Evolutionary conservation across 192 early-diverging fungal genomes (phyloP), one percentile per base, ranked within the genome.

Genomic region (Backusella psychrophila): DNA sequence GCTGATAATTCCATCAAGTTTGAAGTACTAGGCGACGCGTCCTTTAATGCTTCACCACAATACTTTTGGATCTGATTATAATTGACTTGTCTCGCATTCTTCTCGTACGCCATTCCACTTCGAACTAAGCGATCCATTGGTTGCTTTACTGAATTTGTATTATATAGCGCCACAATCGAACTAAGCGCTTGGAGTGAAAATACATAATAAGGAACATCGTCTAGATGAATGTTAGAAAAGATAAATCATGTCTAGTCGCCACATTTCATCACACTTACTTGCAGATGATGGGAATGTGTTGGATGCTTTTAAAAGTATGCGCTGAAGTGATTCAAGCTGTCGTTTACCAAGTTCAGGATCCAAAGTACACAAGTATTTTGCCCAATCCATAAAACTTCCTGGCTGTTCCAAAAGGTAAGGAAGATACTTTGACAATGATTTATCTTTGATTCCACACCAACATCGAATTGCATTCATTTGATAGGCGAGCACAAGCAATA

Each of bases 381-480:
- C 82, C 85, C 87, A 88, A 4, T 88, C 85, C 56, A 80, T 75
- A 14, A 81, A 77, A 8, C 80, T 85, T 8, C 82, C 78, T 6
- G 46, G 33, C 31, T 78, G 75, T 1, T 77, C 75, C 72, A 86
- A 44, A 73, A 88, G 79, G 3, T 82, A 78, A 36, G 82, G 72
- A 4, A 86, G 35, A 23, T 82, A 76, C 87, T 85, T 77, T 0
- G 78, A 71, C 26, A 85, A 71, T 29, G 80, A 49, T n/a, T 83
- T 80, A 35, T 82, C 78, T 41, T 82, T 70, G 21, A 86, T 75
- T 38, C 83, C 85, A 39, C 80, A 78, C 78, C 82, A 86, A 65
- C 80, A 84, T 15, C 85, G 81, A 66, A 88, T 65, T 3, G 80
- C 74, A 52, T 85, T 88, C 42, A 81, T 77, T 36, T 86, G 83